These are phyloP conservation scores for Talaromyces sp. DNA, from an alignment of 2,329 filamentous ascomycete species.

Conservation along the genomic window DNA sequence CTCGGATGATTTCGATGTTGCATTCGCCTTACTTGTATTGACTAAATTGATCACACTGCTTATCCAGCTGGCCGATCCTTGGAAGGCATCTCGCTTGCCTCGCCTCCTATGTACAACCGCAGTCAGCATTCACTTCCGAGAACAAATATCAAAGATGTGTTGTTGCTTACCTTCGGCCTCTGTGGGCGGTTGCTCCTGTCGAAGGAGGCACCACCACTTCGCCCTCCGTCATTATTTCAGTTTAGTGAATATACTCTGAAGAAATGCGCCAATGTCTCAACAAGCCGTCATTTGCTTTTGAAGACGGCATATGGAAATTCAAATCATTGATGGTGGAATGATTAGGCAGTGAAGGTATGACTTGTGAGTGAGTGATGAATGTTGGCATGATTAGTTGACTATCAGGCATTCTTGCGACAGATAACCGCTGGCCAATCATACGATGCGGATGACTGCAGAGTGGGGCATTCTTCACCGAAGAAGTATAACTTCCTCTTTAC, in stretches of 20 bases:
- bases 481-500: background rate
- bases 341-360: background rate
- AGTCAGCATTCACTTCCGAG: background rate
- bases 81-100: conserved; percentile 62
- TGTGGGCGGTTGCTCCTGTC: conserved; percentile 18
- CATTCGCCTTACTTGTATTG: conserved; percentile 69
- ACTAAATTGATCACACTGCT: conserved; percentile 93
- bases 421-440: background rate
- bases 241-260: background rate
- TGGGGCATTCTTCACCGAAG: background rate
- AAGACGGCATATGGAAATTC: background rate
- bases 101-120: conserved; percentile 31
- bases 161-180: conserved; percentile 28
- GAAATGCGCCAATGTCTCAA: background rate
- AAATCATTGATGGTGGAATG: background rate
- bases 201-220: conserved; percentile 28
- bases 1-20: background rate
- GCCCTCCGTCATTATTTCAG: conserved; percentile 26
- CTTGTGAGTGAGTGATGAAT: background rate
- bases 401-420: conserved; percentile 12
- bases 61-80: conserved; percentile 76
- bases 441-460: background rate
- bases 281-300: background rate
- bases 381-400: conserved; percentile 14
- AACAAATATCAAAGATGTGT: background rate